Base-by-base conservation (phyloP, 805 yeast genomes). In the Barnettozyma pratensis region DNA sequence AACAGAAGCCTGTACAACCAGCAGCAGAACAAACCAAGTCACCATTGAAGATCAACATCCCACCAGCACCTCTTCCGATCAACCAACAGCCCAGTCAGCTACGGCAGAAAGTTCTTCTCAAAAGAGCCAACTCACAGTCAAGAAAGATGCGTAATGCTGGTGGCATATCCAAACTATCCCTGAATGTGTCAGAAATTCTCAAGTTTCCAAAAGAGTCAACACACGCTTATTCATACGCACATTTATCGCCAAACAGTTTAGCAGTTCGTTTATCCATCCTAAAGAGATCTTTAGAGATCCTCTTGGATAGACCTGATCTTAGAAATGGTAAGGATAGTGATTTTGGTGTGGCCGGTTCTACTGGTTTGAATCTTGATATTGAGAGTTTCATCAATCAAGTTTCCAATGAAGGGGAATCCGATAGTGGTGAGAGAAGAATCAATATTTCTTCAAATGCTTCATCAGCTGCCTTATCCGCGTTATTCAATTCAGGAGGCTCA, bases 171-270 rank as follows among this genome's bases (percentile, higher is more conserved):
- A 60, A 61, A 39, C 41, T 61, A 5, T 53, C 64, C 2, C 65
- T 61, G 5, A 67, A 61, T 43, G 41, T 61, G 12, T 61, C 66
- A 9, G 80, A 83, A 47, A 71, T 85, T 19, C 61, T 82, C 37
- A 76, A 73, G 52, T 84, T 87, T 59, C 89, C 92, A 5, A 80
- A 81, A 28, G 90, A 85, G 56, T 85, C 94, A 10, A 79, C 94
- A 1, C 91, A 86, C 62, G 85, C 95, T 2, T 88, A 85, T 61
- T 87, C 96, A 0, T 88, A 88, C 62, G 88, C 94, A 3, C 87
- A 85, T 46, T 68, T 87, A 48, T 83, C 92, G 1, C 94, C 91
- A 8, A 85, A 86, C 61, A 84, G 95, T 1, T 65, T 88, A 48
- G 87, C 94, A 0, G 76, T 87, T 42, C 71, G 96, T 48, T 66